Evolutionary conservation across 257 asterid genomes (phyloP), one percentile per base, ranked within the genome.

Genomic region (Ophiorrhiza pumila): DNA sequence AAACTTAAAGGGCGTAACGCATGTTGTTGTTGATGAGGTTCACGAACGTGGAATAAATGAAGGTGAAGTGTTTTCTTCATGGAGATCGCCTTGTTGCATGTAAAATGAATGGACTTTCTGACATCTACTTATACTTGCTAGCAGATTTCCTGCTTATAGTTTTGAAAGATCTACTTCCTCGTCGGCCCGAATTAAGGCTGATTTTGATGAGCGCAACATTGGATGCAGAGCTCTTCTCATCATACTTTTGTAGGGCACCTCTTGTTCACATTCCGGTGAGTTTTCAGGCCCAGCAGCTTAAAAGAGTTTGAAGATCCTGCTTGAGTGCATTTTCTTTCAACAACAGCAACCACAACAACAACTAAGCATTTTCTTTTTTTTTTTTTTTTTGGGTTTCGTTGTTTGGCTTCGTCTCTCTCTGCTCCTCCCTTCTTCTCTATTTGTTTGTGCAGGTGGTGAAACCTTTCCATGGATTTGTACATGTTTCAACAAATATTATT

Each of bases 41-140:
- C 99, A 94, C 83, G 99, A 94, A 74, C 99, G 98, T 67, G 99
- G 98, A 83, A 87, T 94, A 68, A 94, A 94, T 81, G 99, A 94
- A 89, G 99, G 99, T 91, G 74, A 42, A 80, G 23, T 56, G 41
- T 76, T 61, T 68, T 65, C 42, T 60, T 75, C 57, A 55, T 52
- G 57, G 57, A 60, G 68, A 52, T 65, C 56, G 0, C 35, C n/a
- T 22, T 32, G 2, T 57, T 52, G 60, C 31, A 23, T 63, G n/a
- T 29, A 47, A 41, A 61, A 61, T 57, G 73, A 76, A 52, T 31
- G 52, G 65, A 69, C 27, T 77, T 80, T 68, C 71, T 77, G 74
- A 85, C 80, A 45, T 27, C 71, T 79, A 56, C 70, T n/a, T 35
- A 50, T 78, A 70, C 71, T 77, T 74, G 78, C 49, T 85, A 68